Conservation (phyloP, 2,329 filamentous ascomycete species). For the Fusarium proliferatum region DNA sequence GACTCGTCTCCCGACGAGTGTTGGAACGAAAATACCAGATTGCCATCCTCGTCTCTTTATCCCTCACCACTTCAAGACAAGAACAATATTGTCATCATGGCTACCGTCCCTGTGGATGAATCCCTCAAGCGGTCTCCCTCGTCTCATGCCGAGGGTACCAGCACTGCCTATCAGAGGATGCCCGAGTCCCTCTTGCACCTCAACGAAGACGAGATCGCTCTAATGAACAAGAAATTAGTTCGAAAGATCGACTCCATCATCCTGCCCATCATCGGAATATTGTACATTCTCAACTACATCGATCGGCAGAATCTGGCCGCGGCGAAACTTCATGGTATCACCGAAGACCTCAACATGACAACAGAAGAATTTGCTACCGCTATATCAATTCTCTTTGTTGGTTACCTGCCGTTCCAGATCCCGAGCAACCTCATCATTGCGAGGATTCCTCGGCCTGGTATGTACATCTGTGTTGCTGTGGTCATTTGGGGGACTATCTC, state of each 20-base stretch:
- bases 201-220: conserved; percentile 2
- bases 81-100: not conserved
- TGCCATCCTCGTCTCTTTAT: not conserved
- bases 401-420: conserved; percentile 52
- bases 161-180: conserved; percentile 19
- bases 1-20: not conserved
- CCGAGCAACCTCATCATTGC: conserved; percentile 51
- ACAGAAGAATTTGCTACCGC: conserved; percentile 53
- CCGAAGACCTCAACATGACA: conserved; percentile 52
- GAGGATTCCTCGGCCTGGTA: conserved; percentile 24
- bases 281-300: conserved; percentile 57
- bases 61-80: not conserved
- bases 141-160: conserved; percentile 16
- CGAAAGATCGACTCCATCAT: conserved; percentile 49
- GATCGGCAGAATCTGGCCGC: conserved; percentile 46
- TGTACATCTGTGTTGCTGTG: conserved; percentile 39
- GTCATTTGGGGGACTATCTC: conserved; percentile 43
- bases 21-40: too few species aligned
- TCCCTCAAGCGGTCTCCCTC: conserved; percentile 4
- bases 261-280: conserved; percentile 45
- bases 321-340: conserved; percentile 43
- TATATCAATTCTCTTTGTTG: conserved; percentile 51
- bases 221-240: conserved; percentile 17
- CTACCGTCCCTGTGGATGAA: conserved; percentile 9
- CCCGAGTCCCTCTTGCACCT: conserved; percentile 17